Percentiles rank a stretch among this genome's conserved stretches.
Conservation (phyloP, 169 alveolate genomes). For the Cardiosporidium cionae region DNA sequence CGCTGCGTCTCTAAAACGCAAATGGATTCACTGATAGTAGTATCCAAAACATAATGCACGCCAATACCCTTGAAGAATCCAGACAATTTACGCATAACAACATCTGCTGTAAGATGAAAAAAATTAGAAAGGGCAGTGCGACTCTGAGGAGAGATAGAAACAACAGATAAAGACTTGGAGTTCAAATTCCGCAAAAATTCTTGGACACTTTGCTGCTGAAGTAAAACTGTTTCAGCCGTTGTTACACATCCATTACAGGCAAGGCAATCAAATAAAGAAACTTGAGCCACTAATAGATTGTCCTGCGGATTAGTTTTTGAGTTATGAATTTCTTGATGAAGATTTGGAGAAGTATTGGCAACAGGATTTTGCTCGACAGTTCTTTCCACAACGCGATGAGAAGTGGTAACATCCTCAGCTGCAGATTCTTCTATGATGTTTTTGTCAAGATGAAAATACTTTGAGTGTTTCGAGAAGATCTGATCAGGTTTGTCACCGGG, state of each 20-base stretch:
- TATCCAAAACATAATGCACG: constrained; percentile 34
- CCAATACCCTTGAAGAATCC: constrained; percentile 38
- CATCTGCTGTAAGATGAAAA: constrained; percentile 25
- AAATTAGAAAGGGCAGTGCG: constrained; percentile 55
- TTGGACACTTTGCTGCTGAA: constrained; percentile 59
- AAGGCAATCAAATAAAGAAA: constrained; percentile 74
- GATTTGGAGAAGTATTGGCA: no score
- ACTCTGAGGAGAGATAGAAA: constrained; percentile 64
- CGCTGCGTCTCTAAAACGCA: constrained; percentile 23
- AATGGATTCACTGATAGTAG: constrained; percentile 28
- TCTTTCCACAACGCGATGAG: no score
- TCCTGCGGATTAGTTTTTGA: no score
- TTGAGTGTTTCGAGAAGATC: no score
- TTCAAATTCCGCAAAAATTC: constrained; percentile 41
- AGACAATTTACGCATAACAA: constrained; percentile 28
- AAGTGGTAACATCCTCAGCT: no score
- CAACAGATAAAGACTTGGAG: constrained; percentile 26
- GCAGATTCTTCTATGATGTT: no score
- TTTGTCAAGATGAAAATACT: no score
- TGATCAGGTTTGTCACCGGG: no score
- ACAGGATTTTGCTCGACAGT: no score
- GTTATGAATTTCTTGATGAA: no score
- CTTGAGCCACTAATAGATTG: no score
- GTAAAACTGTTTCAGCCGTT: constrained; percentile 78
- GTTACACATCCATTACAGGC: constrained; percentile 89